Conservation (phyloP, 345 rosid species). For the sweet orange (Citrus sinensis) region DNA sequence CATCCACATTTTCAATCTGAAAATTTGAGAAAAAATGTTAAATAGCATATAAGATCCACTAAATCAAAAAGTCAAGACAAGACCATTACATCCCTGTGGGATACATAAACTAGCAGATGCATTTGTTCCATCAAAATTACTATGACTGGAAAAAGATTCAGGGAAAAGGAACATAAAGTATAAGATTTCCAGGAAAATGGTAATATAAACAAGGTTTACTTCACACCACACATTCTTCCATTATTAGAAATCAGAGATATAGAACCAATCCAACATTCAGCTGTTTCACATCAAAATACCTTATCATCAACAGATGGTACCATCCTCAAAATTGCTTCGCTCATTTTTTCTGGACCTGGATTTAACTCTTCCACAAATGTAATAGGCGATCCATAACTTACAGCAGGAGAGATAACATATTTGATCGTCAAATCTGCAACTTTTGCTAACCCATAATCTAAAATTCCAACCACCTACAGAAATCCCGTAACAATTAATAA, state of each 20-base stretch:
- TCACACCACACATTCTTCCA: background rate
- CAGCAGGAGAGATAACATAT: slow-evolving; percentile 69
- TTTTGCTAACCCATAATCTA: slow-evolving; percentile 87
- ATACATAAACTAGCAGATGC: background rate
- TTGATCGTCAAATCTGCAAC: slow-evolving; percentile 88
- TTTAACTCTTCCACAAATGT: slow-evolving; percentile 49
- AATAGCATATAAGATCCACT: background rate
- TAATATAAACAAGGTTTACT: background rate
- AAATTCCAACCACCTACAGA: slow-evolving; percentile 70
- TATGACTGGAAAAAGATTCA: background rate
- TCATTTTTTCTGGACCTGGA: slow-evolving; percentile 38
- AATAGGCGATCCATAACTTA: slow-evolving; percentile 51
- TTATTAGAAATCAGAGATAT: background rate
- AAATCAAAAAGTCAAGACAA: slow-evolving; percentile 5
- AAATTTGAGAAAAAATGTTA: slow-evolving; percentile 14
- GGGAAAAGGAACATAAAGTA: background rate
- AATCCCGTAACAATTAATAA: slow-evolving; percentile 13
- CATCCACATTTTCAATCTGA: slow-evolving; percentile 56
- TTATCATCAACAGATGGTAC: slow-evolving; percentile 37
- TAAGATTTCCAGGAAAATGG: background rate
- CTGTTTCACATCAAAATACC: slow-evolving; percentile 34
- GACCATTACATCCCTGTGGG: background rate
- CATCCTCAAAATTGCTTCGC: slow-evolving; percentile 53
- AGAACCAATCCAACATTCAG: background rate
- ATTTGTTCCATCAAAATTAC: background rate